Conservation (phyloP, 208 protist genomes). For the Acanthamoeba castellanii region DNA sequence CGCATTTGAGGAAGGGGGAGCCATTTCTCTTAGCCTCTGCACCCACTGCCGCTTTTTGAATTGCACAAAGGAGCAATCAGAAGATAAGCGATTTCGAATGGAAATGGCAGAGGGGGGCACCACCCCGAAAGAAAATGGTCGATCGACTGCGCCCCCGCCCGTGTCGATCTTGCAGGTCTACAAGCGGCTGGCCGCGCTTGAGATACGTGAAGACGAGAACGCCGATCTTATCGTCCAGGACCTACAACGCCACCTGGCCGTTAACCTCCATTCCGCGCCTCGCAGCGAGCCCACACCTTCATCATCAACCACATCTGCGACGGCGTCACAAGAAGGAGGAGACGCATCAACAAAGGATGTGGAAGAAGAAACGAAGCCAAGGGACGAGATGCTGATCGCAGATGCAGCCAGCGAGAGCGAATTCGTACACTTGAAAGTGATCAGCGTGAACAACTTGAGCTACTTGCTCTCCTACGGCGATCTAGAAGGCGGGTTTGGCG, state of each 20-base stretch:
- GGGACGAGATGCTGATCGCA: neutral
- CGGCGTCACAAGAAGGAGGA: neutral
- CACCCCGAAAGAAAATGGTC: too few relatives aligned
- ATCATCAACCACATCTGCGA: neutral
- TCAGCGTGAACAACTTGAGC: constrained; percentile 3
- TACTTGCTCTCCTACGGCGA: constrained; percentile 3
- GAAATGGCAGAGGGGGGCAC: too few relatives aligned
- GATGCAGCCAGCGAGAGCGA: neutral
- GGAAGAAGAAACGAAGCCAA: neutral
- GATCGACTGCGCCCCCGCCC: neutral
- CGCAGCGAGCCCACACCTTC: neutral
- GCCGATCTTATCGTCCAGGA: neutral
- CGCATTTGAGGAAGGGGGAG: too few relatives aligned
- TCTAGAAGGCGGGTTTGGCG: neutral
- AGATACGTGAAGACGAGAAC: neutral
- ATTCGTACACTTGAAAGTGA: constrained; percentile 10
- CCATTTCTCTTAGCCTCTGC: too few relatives aligned
- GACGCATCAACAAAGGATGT: neutral
- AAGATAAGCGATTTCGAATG: too few relatives aligned
- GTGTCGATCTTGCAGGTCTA: neutral
- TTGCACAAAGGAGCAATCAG: too few relatives aligned
- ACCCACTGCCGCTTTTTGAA: too few relatives aligned
- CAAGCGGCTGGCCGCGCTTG: neutral
- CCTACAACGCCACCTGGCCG: neutral
- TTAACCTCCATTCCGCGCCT: neutral